These are phyloP conservation scores for Chondrus crispus DNA, from an alignment of 23 red algal species.

Conservation along the genomic window DNA sequence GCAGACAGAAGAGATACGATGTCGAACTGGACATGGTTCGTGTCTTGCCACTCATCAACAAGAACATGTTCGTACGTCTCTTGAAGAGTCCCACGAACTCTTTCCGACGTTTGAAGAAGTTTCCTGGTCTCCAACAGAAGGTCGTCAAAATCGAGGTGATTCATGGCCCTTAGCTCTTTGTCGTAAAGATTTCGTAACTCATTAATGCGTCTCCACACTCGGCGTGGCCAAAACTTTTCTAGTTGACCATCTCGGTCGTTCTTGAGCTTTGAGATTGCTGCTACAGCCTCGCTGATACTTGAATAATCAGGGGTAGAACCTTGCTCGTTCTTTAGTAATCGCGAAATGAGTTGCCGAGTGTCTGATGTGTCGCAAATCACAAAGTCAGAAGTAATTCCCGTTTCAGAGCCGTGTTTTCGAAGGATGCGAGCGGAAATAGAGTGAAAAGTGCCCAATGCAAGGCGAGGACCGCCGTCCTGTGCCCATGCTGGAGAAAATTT, in stretches of 20 bases:
- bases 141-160: slow-evolving; percentile 88
- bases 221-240: not conserved
- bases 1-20: slow-evolving; percentile 45
- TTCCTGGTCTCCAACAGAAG: slow-evolving; percentile 51
- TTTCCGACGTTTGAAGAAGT: slow-evolving; percentile 10
- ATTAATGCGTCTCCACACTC: not conserved
- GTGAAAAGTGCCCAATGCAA: slow-evolving; percentile 74
- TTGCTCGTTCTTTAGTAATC: slow-evolving; percentile 18
- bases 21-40: slow-evolving; percentile 76
- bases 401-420: slow-evolving; percentile 43
- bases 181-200: slow-evolving; percentile 52
- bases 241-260: slow-evolving; percentile 41
- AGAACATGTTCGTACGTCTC: slow-evolving; percentile 58
- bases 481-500: not conserved
- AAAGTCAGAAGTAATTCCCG: slow-evolving; percentile 36
- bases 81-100: slow-evolving; percentile 34
- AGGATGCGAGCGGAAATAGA: slow-evolving; percentile 49
- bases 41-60: slow-evolving; percentile 91
- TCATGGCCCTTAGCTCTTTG: slow-evolving; percentile 28
- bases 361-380: slow-evolving; percentile 61
- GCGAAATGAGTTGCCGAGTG: slow-evolving; percentile 21
- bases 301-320: not conserved
- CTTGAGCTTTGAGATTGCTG: slow-evolving; percentile 66
- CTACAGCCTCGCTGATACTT: slow-evolving; percentile 8
- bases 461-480: not conserved